These are phyloP conservation scores for Amanita rimosa DNA, from an alignment of 768 basidiomycete species.

Conservation along the genomic window DNA sequence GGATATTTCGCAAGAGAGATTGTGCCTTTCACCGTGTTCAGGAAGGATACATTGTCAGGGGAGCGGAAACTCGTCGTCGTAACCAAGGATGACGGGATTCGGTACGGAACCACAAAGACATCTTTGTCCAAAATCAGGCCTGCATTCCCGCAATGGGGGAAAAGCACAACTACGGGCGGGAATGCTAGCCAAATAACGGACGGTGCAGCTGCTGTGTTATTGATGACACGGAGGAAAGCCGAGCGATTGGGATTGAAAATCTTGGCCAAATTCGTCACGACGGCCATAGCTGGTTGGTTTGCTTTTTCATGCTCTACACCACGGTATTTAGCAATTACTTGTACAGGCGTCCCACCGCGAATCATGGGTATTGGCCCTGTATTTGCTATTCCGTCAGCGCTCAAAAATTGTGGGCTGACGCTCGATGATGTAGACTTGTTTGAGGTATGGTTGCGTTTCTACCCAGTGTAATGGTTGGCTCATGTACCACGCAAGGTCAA, in stretches of 20 bases:
- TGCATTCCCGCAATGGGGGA: constrained; percentile 81
- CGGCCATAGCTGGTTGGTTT: constrained; percentile 47
- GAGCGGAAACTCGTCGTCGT: constrained; percentile 41
- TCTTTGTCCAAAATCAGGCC: constrained; percentile 49
- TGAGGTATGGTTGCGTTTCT: constrained; percentile 37
- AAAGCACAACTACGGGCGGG: constrained; percentile 64
- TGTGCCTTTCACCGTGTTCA: constrained; percentile 60
- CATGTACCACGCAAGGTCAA: constrained; percentile 48
- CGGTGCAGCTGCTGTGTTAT: constrained; percentile 68
- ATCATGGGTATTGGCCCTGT: constrained; percentile 86
- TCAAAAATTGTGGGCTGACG: constrained; percentile 55
- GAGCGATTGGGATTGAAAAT: constrained; percentile 62
- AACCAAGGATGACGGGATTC: constrained; percentile 67
- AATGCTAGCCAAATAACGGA: constrained; percentile 84
- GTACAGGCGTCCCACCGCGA: constrained; percentile 57
- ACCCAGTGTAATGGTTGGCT: background rate
- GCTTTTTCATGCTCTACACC: background rate
- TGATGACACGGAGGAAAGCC: constrained; percentile 77
- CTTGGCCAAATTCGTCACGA: constrained; percentile 72
- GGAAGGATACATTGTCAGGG: constrained; percentile 45
- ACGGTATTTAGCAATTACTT: background rate
- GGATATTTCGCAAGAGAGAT: constrained; percentile 64
- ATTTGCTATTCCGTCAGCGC: constrained; percentile 71
- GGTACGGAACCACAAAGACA: constrained; percentile 63
- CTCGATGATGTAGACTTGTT: constrained; percentile 67